Evolutionary conservation across 1,284 basidiomycete genomes (phyloP).

Genomic region (Papiliotrema fonsecae): DNA sequence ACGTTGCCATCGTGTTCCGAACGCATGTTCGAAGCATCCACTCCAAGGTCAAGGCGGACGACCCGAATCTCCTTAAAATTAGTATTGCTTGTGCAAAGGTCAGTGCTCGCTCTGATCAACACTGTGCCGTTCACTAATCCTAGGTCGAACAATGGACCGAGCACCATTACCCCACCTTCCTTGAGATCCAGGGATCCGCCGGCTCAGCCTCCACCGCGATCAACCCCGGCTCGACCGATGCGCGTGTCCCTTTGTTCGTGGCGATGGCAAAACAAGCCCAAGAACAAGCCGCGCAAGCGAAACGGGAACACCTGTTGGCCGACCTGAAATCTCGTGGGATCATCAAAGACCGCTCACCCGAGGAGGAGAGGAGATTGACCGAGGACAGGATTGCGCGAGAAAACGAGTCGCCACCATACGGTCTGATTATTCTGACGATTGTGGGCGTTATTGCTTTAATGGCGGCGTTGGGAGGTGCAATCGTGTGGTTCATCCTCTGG

Average conservation of each 20-base stretch:
- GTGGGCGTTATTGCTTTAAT: conserved; percentile 27
- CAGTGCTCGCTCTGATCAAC: conserved; percentile 11
- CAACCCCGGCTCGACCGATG: conserved; percentile 54
- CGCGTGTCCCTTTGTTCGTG: conserved; percentile 49
- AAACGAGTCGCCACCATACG: conserved; percentile 10
- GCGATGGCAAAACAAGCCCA: conserved; percentile 27
- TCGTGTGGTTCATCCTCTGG: conserved; percentile 25
- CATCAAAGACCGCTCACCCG: conserved; percentile 10
- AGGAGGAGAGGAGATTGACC: conserved; percentile 10
- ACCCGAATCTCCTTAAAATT: conserved; percentile 80
- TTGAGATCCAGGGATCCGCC: conserved; percentile 50
- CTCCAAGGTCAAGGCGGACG: conserved; percentile 66
- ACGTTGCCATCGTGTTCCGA: conserved; percentile 85
- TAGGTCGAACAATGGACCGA: conserved; percentile 91
- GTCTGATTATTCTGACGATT: conserved; percentile 19
- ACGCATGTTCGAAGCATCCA: conserved; percentile 80
- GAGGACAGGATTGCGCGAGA: background rate
- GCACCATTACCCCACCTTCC: conserved; percentile 80
- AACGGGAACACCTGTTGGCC: conserved; percentile 8
- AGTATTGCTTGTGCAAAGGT: conserved; percentile 76
- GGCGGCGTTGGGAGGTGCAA: conserved; percentile 16
- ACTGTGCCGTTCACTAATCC: background rate
- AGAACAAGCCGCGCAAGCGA: conserved; percentile 20
- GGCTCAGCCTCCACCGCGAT: conserved; percentile 42
- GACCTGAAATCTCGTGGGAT: conserved; percentile 17